Percentiles rank a stretch among this genome's conserved stretches.
phyloP scores from a whole-genome alignment of 1,284 basidiomycete species.

The Neotropicomus parvogracilis region DNA sequence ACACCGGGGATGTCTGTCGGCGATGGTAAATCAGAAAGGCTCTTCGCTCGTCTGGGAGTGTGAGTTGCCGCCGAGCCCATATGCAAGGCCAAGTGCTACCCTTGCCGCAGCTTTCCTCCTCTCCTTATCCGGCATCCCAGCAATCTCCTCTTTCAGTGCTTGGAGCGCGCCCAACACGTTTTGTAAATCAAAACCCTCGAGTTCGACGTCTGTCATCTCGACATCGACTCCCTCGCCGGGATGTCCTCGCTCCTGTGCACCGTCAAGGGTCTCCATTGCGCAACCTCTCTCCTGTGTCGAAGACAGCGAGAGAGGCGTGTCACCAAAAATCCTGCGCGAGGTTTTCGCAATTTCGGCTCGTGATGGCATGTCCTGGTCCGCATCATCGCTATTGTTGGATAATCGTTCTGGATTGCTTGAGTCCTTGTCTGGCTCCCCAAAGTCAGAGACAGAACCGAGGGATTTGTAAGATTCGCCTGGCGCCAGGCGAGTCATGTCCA shows the following conservation, averaged over 20 bases:
- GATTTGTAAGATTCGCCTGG: constrained; percentile 41
- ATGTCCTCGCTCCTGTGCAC: not conserved
- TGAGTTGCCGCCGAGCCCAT: constrained; percentile 47
- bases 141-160: constrained; percentile 70
- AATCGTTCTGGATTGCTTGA: constrained; percentile 15
- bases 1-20: not conserved
- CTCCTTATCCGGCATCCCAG: constrained; percentile 58
- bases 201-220: constrained; percentile 33
- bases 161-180: constrained; percentile 60
- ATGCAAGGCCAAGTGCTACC: constrained; percentile 70
- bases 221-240: constrained; percentile 25
- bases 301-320: constrained; percentile 18
- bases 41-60: constrained; percentile 7
- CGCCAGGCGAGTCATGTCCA: constrained; percentile 18
- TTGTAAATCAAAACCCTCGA: constrained; percentile 59
- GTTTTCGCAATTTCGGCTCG: constrained; percentile 51
- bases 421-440: constrained; percentile 36
- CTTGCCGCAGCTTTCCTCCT: constrained; percentile 64
- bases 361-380: constrained; percentile 43
- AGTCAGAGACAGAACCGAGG: constrained; percentile 47
- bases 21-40: constrained; percentile 8
- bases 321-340: constrained; percentile 54
- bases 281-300: constrained; percentile 15
- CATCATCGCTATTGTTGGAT: constrained; percentile 28
- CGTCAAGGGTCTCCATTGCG: not conserved